Base-by-base conservation (phyloP, 2,329 filamentous ascomycete genomes). In the Chaetomium olivaceum region DNA sequence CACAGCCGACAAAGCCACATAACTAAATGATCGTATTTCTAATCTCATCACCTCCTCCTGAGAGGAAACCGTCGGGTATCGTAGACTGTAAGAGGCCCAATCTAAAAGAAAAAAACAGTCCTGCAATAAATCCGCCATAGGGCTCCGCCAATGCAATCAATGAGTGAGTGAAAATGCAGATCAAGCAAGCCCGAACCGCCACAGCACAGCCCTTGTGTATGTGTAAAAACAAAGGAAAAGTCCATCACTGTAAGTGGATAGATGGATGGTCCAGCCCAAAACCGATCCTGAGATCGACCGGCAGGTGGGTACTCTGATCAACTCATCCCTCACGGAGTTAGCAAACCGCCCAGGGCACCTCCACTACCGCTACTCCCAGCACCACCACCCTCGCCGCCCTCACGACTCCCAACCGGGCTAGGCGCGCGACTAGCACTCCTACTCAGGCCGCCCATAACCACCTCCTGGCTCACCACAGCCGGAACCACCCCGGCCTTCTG, bases 71-170 rank as follows among this genome's bases (percentile, higher is more conserved):
- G n/a, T 48, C 48, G 63, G 63, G 63, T 65, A 65, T 65, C 63
- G 63, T 48, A 65, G 63, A 65, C 54, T 62, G 19, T 46, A 23
- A 61, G 55, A 63, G 23, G 58, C 54, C 58, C 54, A 58, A 56
- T 65, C 63, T 65, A 65, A 61, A 52, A 27, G 46, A n/a, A 62
- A 25, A 59, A 58, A 29, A 59, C 25, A 58, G 36, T 25, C 33
- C 43, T 36, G 31, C 21, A 33, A n/a, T 16, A 52, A 25, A 51
- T 27, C 31, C 50, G 5, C 55, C 39, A 31, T 36, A 7, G 36
- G 11, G 46, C 60, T 48, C 56, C 56, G 46, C 56, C 33, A 21
- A 63, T 59, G 62, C 62, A 59, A 55, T 58, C 33, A 58, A n/a
- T 58, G 48, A 58, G 25, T 12, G 31, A 29, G 27, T 29, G 27